A percentile compares a stretch with the other conserved stretches of the same genome.
Evolutionary conservation across 2,329 filamentous ascomycete species (phyloP).

Genomic region (Coniochaeta pulveracea): DNA sequence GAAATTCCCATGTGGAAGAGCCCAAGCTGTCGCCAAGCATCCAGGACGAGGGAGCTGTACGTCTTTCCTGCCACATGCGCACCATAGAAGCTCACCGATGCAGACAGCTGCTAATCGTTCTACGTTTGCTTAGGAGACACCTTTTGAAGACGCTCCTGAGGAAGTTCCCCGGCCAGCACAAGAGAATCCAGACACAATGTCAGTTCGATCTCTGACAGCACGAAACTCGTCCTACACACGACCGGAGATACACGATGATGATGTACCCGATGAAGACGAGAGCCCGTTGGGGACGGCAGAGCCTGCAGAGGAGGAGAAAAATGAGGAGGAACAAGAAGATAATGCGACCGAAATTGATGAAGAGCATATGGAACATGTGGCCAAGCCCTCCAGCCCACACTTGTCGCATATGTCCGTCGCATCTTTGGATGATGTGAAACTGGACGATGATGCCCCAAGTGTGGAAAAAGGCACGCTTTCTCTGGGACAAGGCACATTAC

Average conservation of each 20-base stretch:
- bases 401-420: constrained; percentile 32
- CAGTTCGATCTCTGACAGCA: constrained; percentile 52
- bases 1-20: constrained; percentile 2
- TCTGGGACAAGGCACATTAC: neutral
- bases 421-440: constrained; percentile 49
- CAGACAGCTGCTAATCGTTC: neutral
- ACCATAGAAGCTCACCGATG: constrained; percentile 2
- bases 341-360: constrained; percentile 21
- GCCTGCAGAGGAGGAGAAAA: neutral
- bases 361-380: constrained; percentile 19
- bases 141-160: constrained; percentile 67
- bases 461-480: constrained; percentile 11
- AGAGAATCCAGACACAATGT: constrained; percentile 47
- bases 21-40: constrained; percentile 15
- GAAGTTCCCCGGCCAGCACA: too few species aligned
- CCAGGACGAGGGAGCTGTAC: constrained; percentile 28
- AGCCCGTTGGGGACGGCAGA: constrained; percentile 9
- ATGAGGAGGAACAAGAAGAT: constrained; percentile 6
- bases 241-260: constrained; percentile 6
- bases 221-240: constrained; percentile 22
- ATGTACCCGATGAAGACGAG: constrained; percentile 7
- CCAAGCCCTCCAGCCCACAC: constrained; percentile 15
- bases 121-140: constrained; percentile 42
- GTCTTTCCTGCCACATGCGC: constrained; percentile 9
- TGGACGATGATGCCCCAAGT: constrained; percentile 44